Evolutionary conservation across 257 asterid genomes (phyloP).

Genomic region (Rauvolfia tetraphylla): DNA sequence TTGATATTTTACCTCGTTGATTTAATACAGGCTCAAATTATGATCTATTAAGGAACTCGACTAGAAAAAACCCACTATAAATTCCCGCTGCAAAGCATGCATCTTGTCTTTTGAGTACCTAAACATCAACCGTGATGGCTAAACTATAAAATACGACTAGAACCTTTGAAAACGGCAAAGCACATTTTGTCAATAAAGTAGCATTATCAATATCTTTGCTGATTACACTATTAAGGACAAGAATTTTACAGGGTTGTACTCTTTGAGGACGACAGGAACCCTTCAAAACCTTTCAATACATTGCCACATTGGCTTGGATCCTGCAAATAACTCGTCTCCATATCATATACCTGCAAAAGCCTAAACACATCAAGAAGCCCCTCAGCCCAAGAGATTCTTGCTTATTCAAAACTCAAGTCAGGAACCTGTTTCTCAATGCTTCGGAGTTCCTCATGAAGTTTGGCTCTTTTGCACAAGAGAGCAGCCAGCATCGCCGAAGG

Average conservation of each 20-base stretch:
- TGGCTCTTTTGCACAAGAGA: constrained; percentile 66
- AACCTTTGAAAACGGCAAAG: not conserved
- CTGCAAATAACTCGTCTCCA: constrained; percentile 96
- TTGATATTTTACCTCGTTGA: not conserved
- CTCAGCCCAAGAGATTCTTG: not conserved
- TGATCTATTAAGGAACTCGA: not conserved
- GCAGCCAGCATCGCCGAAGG: constrained; percentile 77
- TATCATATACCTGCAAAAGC: constrained; percentile 71
- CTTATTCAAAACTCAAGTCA: not conserved
- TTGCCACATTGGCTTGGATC: constrained; percentile 99
- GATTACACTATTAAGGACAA: not conserved
- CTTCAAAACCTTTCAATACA: constrained; percentile 99
- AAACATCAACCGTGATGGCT: not conserved
- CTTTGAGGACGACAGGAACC: constrained; percentile 91
- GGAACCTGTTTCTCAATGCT: constrained; percentile 84
- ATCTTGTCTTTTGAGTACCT: not conserved
- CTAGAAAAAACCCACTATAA: not conserved
- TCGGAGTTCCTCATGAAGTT: constrained; percentile 87
- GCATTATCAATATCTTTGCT: not conserved
- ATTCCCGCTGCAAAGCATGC: not conserved
- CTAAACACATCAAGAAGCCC: constrained; percentile 4
- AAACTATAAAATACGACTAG: not conserved
- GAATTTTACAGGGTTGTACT: constrained; percentile 74
- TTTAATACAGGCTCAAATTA: not conserved
- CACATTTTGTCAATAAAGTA: not conserved